Evolutionary conservation across 352 stramenopile species (phyloP).

Genomic region (Phytophthora pini): DNA sequence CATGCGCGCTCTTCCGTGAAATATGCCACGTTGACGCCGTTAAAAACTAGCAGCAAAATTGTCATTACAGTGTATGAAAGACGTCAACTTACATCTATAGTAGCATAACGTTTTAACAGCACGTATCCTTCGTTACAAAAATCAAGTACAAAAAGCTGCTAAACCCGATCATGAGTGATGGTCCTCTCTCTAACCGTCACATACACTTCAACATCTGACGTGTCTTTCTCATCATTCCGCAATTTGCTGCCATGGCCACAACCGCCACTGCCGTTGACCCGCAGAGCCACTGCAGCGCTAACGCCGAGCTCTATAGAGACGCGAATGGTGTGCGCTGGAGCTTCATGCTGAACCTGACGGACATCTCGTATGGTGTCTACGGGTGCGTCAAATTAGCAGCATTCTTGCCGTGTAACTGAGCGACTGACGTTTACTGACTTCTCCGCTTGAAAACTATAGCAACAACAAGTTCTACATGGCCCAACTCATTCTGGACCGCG

Average conservation of each 20-base stretch:
- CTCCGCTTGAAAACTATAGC: slow-evolving; percentile 20
- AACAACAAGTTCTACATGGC: slow-evolving; percentile 86
- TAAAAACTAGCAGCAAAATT: too few species aligned
- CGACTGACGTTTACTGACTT: too few species aligned
- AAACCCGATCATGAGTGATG: background rate
- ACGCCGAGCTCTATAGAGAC: slow-evolving; percentile 48
- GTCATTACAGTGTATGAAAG: too few species aligned
- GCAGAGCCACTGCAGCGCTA: slow-evolving; percentile 26
- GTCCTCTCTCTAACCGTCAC: background rate
- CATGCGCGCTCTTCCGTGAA: too few species aligned
- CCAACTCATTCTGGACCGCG: slow-evolving; percentile 60
- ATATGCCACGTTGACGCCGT: too few species aligned
- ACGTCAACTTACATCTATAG: too few species aligned
- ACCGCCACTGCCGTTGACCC: slow-evolving; percentile 32
- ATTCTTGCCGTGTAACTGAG: too few species aligned
- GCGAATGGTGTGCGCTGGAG: slow-evolving; percentile 59
- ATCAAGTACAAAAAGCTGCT: too few species aligned
- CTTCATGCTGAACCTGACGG: slow-evolving; percentile 74
- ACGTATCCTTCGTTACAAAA: too few species aligned
- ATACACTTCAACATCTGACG: slow-evolving; percentile 3
- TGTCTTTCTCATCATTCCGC: slow-evolving; percentile 28
- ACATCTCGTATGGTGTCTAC: slow-evolving; percentile 63
- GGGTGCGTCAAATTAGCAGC: slow-evolving; percentile 30
- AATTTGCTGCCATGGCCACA: slow-evolving; percentile 35
- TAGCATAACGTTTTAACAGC: too few species aligned